A percentile compares a stretch with the other conserved stretches of the same genome.
These are phyloP conservation scores for Naganishia vaughanmartiniae DNA, from an alignment of 768 basidiomycete species.

Conservation along the genomic window DNA sequence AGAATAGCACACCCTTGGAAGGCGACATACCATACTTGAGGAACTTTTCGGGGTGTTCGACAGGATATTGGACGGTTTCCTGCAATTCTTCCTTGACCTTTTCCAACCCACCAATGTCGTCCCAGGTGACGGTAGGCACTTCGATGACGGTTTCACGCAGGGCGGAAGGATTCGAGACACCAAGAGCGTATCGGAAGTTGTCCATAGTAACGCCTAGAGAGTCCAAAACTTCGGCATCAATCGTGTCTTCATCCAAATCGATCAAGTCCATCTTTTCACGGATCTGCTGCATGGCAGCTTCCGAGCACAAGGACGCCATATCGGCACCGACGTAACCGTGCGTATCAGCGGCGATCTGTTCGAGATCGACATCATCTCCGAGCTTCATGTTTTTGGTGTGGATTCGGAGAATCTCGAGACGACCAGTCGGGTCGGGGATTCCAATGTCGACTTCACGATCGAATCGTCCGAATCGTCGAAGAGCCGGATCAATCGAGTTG, in stretches of 20 bases:
- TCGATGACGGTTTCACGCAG: constrained; percentile 99
- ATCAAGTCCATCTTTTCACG: constrained; percentile 95
- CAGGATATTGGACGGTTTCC: constrained; percentile 99
- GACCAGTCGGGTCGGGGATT: constrained; percentile 97
- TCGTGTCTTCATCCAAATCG: constrained; percentile 68
- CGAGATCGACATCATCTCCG: constrained; percentile 91
- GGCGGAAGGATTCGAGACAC: constrained; percentile 94
- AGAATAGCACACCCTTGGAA: constrained; percentile 98
- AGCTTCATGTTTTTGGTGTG: constrained; percentile 99
- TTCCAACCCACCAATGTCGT: constrained; percentile 98
- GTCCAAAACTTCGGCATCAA: constrained; percentile 98
- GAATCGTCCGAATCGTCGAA: constrained; percentile 97
- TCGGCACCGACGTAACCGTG: constrained; percentile 99
- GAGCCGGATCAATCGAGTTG: constrained; percentile 98
- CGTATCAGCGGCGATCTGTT: constrained; percentile 97
- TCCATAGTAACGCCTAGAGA: constrained; percentile 99
- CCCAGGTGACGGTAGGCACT: constrained; percentile 97
- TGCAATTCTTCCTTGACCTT: constrained; percentile 99
- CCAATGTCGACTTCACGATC: constrained; percentile 99
- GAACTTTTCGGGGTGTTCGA: constrained; percentile 99
- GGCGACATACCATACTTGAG: constrained; percentile 99
- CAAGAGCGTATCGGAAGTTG: constrained; percentile 99
- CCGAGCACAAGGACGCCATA: constrained; percentile 93
- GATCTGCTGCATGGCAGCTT: constrained; percentile 99
- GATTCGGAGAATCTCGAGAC: constrained; percentile 96